Base-by-base conservation (phyloP, 2,329 filamentous ascomycete genomes). In the Aureobasidium sp. region DNA sequence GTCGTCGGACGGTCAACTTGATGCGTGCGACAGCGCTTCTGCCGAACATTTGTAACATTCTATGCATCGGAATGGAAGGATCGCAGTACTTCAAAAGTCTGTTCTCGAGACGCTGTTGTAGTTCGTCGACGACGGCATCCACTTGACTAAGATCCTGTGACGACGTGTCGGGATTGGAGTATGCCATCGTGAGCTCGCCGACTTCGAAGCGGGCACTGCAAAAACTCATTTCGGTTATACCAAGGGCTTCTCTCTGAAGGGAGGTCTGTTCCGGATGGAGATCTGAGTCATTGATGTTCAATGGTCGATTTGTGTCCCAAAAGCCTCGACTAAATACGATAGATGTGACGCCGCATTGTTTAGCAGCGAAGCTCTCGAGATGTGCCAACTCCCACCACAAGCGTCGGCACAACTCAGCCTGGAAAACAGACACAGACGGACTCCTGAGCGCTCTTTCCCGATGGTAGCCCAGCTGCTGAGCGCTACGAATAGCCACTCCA, bases 381-480 rank as follows among this genome's bases (percentile, higher is more conserved):
- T 84, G 77, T 30, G 84, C 69, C 21, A 87, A 78, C 65, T 86
- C 82, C 75, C 82, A 86, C 83, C 83, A 86, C 6, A 84, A 71
- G 34, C 83, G 74, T 63, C 83, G 76, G 25, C 83, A 76, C 67
- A 86, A 79, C 70, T 86, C 82, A 2, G 78, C 78, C 62, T 86
- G 79, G 64, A 82, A 87, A 0, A 78, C 78, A 1, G 67, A 66
- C 3, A 88, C 50, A 13, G 50, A 41, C 5, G 50, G 36, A 67
- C 14, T 81, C 77, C 3, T 85, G 71, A 67, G 67, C 14, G 74
- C 70, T 72, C 79, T 67, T 80, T 88, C 85, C 3, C 82, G 78
- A 66, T 87, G 84, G 1, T 87, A 74, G 1, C 85, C 85, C 65
- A 86, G 78, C 5, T 81, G 79, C 66, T 85, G 82, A 3, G 79